Evolutionary conservation across 805 yeast species (phyloP), one percentile per base, ranked within the genome.

Genomic region (Metschnikowia dekortorum): DNA sequence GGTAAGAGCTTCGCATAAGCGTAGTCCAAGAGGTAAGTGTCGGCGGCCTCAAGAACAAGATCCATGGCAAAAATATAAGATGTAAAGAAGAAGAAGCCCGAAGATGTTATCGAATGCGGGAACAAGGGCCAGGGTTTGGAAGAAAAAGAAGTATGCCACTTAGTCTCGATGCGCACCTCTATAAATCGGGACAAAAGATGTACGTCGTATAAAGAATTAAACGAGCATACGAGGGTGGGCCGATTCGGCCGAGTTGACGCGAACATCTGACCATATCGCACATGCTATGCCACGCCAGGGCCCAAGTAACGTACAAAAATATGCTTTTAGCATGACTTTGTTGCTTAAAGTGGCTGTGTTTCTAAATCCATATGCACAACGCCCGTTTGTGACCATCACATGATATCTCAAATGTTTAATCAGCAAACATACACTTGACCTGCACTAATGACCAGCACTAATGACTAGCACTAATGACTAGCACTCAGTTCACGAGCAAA

Each of bases 41-140:
- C 99, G 42, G 75, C 70, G 26, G 82, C 73, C 68, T 94, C 99
- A 47, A 94, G 78, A 26, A 89, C 90, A 62, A 94, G 74, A 85
- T 94, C 99, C 99, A 94, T 92, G 40, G 22, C 30, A 30, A 22
- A 22, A 13, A 16, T 14, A 7, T 39, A 18, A 13, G 8, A 11
- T 39, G 31, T 26, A 28, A 13, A 11, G 16, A 41, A 10, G 16
- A 28, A n/a, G 34, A 14, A 22, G 5, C 14, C 28, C 39, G 29
- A 13, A 10, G 11, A 10, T 6, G 10, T 16, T 26, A 28, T 26
- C n/a, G n/a, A 16, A 39, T 6, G 11, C 8, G 26, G 18, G 28
- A 16, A 32, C 7, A 28, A 28, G 13, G 14, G 26, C 10, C 13
- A 14, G 48, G 32, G 30, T 32, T 16, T 22, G 14, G 10, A 38